Percentiles rank a stretch among this genome's conserved stretches.
phyloP scores from a whole-genome alignment of 257 asterid species.

The Scutellaria baicalensis region DNA sequence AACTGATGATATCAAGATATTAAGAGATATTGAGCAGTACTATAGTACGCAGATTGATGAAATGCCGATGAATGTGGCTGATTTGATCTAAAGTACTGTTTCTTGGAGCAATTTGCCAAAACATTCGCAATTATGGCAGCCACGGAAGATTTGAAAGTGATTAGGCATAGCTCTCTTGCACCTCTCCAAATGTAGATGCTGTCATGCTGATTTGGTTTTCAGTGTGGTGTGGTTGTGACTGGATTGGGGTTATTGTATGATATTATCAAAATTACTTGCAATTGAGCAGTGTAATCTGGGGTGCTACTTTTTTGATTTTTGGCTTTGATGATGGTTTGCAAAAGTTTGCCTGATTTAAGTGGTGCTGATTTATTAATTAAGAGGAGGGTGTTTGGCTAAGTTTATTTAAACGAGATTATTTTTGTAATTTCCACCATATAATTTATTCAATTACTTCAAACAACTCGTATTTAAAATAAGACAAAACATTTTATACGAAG shows the following conservation, averaged over 20 bases:
- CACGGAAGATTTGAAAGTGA: neutral
- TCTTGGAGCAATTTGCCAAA: neutral
- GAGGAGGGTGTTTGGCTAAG: too few relatives aligned
- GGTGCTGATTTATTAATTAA: too few relatives aligned
- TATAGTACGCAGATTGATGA: conserved; percentile 96
- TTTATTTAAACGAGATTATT: too few relatives aligned
- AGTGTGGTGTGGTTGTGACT: conserved; percentile 4
- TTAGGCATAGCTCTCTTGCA: neutral
- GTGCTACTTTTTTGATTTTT: neutral
- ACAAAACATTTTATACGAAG: too few relatives aligned
- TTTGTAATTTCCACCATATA: too few relatives aligned
- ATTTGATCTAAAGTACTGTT: conserved; percentile 44
- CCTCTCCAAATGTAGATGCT: conserved; percentile 2
- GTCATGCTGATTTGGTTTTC: neutral
- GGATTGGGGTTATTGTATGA: neutral
- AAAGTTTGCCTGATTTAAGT: neutral
- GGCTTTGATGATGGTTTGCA: neutral
- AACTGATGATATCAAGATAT: conserved; percentile 86
- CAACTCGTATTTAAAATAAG: too few relatives aligned
- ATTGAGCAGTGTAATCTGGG: neutral
- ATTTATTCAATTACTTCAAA: too few relatives aligned
- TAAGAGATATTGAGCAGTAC: conserved; percentile 90
- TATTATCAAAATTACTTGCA: neutral
- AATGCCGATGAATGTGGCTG: conserved; percentile 99
- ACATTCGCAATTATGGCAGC: neutral